Conservation (phyloP, 441 rosid species). For the Jatropha podagrica region DNA sequence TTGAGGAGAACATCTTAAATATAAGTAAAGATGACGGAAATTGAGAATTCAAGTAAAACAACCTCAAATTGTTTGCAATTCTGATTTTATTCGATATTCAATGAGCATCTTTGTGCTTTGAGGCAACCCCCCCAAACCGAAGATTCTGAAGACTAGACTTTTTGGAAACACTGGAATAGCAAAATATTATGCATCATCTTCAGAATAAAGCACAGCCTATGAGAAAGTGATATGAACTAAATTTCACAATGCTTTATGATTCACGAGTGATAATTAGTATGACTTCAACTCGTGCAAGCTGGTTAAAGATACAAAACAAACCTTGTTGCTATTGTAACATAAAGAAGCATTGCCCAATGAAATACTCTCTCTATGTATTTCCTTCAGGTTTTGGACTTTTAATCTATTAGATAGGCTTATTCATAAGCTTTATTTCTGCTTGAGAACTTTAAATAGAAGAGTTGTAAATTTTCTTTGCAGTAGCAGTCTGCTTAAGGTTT, state of each 20-base stretch:
- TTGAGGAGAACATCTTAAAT: background rate
- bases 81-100: background rate
- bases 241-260: background rate
- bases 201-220: background rate
- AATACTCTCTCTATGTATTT: no score
- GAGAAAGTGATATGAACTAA: background rate
- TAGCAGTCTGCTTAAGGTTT: background rate
- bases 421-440: no score
- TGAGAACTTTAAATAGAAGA: no score
- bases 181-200: background rate
- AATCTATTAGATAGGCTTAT: no score
- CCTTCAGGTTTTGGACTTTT: no score
- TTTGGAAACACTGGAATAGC: background rate
- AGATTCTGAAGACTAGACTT: background rate
- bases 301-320: background rate
- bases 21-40: background rate
- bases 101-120: background rate
- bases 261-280: background rate
- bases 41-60: no score
- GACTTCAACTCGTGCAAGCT: background rate
- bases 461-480: no score
- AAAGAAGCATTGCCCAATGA: no score
- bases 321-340: no score
- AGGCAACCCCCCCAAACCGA: background rate
- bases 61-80: no score